Evolutionary conservation across 78 protist species (phyloP).

Genomic region (Isochrysis galbana): DNA sequence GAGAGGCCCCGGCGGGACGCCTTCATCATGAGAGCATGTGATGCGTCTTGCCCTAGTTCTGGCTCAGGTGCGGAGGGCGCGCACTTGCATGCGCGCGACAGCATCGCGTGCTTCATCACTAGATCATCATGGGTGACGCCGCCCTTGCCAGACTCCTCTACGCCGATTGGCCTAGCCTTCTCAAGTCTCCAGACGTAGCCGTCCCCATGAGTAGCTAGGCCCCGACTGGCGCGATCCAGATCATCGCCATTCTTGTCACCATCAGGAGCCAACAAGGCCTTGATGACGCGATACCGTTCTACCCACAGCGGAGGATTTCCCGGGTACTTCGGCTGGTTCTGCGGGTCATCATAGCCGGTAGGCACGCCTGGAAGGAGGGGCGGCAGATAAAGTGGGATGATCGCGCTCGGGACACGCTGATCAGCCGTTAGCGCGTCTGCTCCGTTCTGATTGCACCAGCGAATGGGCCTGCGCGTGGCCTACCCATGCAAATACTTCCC

Average conservation of each 20-base stretch:
- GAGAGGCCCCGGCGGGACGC: too few species aligned
- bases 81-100: neutral
- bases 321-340: neutral
- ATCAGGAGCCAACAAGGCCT: neutral
- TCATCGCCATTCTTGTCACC: too few species aligned
- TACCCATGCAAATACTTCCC: neutral
- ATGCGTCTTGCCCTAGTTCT: too few species aligned
- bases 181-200: neutral
- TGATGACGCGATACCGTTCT: neutral
- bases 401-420: neutral
- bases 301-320: constrained; percentile 4
- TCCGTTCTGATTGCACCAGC: too few species aligned
- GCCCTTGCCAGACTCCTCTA: neutral
- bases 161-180: neutral
- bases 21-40: too few species aligned
- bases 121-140: neutral
- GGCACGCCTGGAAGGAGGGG: too few species aligned
- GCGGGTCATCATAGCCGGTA: neutral
- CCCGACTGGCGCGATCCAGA: too few species aligned
- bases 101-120: neutral
- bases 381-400: too few species aligned
- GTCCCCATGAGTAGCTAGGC: too few species aligned
- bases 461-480: too few species aligned
- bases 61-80: too few species aligned
- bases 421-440: too few species aligned